Conservation (phyloP, 306 rosid species). For the Trifolium dubium region DNA sequence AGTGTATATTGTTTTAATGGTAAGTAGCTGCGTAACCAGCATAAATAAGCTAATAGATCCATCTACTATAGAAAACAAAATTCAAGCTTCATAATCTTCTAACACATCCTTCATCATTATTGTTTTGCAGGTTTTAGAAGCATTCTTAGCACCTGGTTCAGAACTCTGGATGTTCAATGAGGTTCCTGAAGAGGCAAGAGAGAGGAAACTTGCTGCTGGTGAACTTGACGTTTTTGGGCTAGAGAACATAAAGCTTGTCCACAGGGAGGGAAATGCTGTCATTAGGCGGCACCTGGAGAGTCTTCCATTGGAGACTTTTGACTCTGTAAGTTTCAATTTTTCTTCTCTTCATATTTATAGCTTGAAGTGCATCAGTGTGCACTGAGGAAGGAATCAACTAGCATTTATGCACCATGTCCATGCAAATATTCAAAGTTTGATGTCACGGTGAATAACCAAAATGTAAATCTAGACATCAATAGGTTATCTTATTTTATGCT, state of each 20-base stretch:
- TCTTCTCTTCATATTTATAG: constrained; percentile 31
- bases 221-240: constrained; percentile 79
- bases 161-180: constrained; percentile 99
- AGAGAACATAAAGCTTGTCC: constrained; percentile 85
- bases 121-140: constrained; percentile 82
- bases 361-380: constrained; percentile 18
- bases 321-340: constrained; percentile 70
- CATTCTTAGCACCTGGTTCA: constrained; percentile 87
- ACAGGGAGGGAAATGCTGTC: constrained; percentile 93
- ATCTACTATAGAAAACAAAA: background rate
- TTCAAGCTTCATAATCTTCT: constrained; percentile 31
- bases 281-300: constrained; percentile 88
- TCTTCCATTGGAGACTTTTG: constrained; percentile 96
- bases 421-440: constrained; percentile 16
- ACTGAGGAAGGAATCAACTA: constrained; percentile 32
- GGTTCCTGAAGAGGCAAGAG: constrained; percentile 85
- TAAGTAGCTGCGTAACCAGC: background rate
- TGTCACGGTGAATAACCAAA: too few species aligned
- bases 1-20: constrained; percentile 23
- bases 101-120: constrained; percentile 33
- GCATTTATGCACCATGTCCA: constrained; percentile 23
- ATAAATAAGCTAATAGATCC: constrained; percentile 1
- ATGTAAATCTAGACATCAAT: too few species aligned
- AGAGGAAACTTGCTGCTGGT: constrained; percentile 86
- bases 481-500: constrained; percentile 31